These are phyloP conservation scores for Trifolium pratense DNA, from an alignment of 306 rosid genomes.

Conservation along the genomic window DNA sequence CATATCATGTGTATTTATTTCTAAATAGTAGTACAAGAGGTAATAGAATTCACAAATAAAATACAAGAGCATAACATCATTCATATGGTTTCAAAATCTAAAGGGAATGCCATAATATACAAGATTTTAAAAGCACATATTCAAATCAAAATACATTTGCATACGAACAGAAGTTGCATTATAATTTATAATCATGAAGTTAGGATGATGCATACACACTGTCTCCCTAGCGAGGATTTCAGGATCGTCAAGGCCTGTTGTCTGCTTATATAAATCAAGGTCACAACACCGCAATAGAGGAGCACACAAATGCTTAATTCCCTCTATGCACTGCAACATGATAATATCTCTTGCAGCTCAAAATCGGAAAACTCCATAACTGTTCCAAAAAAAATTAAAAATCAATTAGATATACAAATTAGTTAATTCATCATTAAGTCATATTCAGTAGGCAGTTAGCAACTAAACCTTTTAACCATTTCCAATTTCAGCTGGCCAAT, in stretches of 20 bases:
- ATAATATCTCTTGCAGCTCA: slow-evolving; percentile 54
- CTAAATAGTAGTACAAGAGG: neutral
- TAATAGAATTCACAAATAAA: slow-evolving; percentile 17
- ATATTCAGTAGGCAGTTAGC: slow-evolving; percentile 27
- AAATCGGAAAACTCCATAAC: slow-evolving; percentile 77
- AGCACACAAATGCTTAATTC: slow-evolving; percentile 64
- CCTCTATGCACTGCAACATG: slow-evolving; percentile 89
- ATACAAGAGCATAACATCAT: slow-evolving; percentile 9
- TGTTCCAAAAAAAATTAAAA: slow-evolving; percentile 53
- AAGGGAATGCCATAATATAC: slow-evolving; percentile 6
- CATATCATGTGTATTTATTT: neutral
- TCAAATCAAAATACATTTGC: slow-evolving; percentile 3
- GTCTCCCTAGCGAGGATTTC: slow-evolving; percentile 93
- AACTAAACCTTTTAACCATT: slow-evolving; percentile 75
- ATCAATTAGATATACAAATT: slow-evolving; percentile 32
- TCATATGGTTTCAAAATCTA: neutral
- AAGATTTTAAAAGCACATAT: slow-evolving; percentile 26
- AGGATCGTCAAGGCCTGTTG: slow-evolving; percentile 88
- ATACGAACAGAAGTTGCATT: neutral
- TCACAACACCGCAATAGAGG: slow-evolving; percentile 75
- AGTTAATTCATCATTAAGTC: slow-evolving; percentile 29
- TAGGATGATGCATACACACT: slow-evolving; percentile 70
- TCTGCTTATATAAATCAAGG: slow-evolving; percentile 72
- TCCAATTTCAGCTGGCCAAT: slow-evolving; percentile 51
- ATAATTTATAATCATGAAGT: neutral